Percentiles rank a stretch among this genome's conserved stretches.
Conservation (phyloP, 257 asterid genomes). For the Nicotiana otophora region DNA sequence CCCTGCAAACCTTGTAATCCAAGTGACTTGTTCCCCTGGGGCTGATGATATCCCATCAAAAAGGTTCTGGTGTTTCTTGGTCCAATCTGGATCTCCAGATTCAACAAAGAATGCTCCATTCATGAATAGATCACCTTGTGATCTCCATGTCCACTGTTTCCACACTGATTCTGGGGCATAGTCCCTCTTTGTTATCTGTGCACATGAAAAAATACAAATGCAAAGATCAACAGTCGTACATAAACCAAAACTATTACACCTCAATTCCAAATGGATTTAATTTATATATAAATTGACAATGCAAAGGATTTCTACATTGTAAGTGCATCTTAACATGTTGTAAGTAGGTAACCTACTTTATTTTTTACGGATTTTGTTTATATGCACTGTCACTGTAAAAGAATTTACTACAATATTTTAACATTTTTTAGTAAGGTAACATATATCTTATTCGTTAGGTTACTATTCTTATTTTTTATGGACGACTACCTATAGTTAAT, state of each 20-base stretch:
- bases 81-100: slow-evolving; percentile 60
- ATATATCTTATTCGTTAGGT: no score
- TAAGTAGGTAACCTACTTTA: no score
- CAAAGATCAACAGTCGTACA: neutral
- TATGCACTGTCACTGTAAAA: neutral
- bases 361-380: neutral
- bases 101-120: slow-evolving; percentile 69
- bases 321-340: neutral
- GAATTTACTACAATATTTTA: no score
- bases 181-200: slow-evolving; percentile 80
- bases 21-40: slow-evolving; percentile 26
- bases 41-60: slow-evolving; percentile 46
- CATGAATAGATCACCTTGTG: slow-evolving; percentile 64
- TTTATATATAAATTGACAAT: no score
- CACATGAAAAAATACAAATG: neutral
- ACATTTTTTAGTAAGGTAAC: neutral
- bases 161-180: slow-evolving; percentile 40
- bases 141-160: slow-evolving; percentile 80
- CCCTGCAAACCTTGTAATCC: slow-evolving; percentile 59
- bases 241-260: neutral
- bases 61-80: slow-evolving; percentile 39
- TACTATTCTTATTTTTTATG: neutral
- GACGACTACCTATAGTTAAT: neutral
- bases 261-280: no score
- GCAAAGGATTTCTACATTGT: neutral